phyloP scores from a whole-genome alignment of 2,329 filamentous ascomycete species.

The Arthrobotrys iridis region DNA sequence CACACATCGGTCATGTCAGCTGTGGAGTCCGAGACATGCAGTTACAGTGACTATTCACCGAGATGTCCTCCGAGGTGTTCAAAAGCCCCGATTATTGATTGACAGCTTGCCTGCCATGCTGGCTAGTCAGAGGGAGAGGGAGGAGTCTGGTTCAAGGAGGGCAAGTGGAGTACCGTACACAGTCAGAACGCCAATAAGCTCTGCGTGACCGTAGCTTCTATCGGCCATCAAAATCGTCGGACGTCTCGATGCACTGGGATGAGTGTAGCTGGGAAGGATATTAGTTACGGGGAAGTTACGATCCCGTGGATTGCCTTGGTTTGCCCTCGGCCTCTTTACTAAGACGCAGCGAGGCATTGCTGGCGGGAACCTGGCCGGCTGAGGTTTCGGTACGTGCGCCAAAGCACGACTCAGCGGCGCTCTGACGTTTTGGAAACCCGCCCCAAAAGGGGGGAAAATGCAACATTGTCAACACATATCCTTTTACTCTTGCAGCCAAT shows the following conservation, averaged over 20 bases:
- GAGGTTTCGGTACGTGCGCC: neutral
- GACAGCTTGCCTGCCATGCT: neutral
- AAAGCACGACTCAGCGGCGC: neutral
- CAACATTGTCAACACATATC: conserved; percentile 1
- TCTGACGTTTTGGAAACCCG: too few relatives aligned
- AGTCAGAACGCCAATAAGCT: conserved; percentile 23
- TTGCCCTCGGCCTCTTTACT: conserved; percentile 12
- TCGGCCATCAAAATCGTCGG: conserved; percentile 15
- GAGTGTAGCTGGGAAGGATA: neutral
- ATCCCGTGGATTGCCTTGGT: conserved; percentile 1
- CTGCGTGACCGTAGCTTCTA: conserved; percentile 6
- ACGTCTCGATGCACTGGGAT: neutral
- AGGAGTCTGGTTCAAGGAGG: conserved; percentile 1
- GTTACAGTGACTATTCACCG: conserved; percentile 1
- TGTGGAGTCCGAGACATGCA: conserved; percentile 21
- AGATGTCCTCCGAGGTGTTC: conserved; percentile 11
- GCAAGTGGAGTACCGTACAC: conserved; percentile 15
- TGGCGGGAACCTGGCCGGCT: neutral
- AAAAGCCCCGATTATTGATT: too few relatives aligned
- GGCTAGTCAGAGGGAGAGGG: neutral
- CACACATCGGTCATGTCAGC: conserved; percentile 37
- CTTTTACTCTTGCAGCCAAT: too few relatives aligned
- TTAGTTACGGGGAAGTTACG: neutral
- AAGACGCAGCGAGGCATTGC: conserved; percentile 16
- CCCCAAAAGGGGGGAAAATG: neutral